These are phyloP conservation scores for Musa beccarii DNA, from an alignment of 176 grass and related monocot species.

Conservation along the genomic window DNA sequence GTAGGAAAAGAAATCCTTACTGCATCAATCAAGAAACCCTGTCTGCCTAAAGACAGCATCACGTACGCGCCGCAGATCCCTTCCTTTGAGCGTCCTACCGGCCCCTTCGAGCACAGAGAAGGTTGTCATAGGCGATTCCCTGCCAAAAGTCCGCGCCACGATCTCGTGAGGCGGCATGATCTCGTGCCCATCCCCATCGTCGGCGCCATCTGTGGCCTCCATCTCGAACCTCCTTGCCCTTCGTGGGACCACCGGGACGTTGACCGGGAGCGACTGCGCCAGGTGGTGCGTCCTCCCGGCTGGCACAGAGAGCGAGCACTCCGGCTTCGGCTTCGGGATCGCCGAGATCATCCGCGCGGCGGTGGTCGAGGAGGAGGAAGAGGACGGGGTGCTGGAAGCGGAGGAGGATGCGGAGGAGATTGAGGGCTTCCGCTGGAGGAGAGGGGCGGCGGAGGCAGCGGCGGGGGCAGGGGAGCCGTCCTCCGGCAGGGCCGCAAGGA, in stretches of 20 bases:
- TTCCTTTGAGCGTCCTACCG: constrained; percentile 77
- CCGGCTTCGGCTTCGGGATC: constrained; percentile 14
- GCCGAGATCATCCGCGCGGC: constrained; percentile 13
- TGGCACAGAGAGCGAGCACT: constrained; percentile 9
- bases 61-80: constrained; percentile 74
- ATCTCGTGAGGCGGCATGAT: constrained; percentile 88
- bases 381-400: background rate
- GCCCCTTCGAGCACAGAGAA: constrained; percentile 76
- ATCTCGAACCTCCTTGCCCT: background rate
- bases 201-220: constrained; percentile 20
- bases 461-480: background rate
- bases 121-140: constrained; percentile 58
- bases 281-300: constrained; percentile 1
- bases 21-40: constrained; percentile 60
- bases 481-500: constrained; percentile 19
- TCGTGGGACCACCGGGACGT: constrained; percentile 6
- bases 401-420: background rate
- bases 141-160: constrained; percentile 38
- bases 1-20: background rate
- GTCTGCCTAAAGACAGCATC: constrained; percentile 76
- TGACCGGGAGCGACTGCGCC: constrained; percentile 10
- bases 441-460: background rate
- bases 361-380: background rate
- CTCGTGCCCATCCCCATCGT: constrained; percentile 29
- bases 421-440: constrained; percentile 14